phyloP scores from a whole-genome alignment of 2,329 filamentous ascomycete genomes.

The Scedosporium boydii region DNA sequence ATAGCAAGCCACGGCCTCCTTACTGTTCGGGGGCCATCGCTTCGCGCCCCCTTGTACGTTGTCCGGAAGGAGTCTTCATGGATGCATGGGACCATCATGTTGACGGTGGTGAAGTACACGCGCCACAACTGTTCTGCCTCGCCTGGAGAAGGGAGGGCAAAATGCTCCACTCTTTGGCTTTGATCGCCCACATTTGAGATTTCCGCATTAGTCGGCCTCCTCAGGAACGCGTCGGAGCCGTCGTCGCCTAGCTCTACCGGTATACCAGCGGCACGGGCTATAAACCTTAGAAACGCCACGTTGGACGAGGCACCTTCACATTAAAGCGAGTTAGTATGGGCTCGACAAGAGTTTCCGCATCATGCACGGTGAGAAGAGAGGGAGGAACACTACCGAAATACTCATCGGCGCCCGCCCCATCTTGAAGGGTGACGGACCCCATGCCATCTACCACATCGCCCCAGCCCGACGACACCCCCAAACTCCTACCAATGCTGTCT shows the following conservation, averaged over 20 bases:
- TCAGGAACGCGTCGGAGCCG: background rate
- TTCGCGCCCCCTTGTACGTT: background rate
- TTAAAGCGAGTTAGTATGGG: too few species aligned
- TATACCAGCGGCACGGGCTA: background rate
- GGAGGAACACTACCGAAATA: background rate
- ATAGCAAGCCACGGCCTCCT: background rate
- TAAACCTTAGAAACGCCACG: background rate
- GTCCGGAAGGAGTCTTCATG: background rate
- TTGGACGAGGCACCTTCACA: background rate
- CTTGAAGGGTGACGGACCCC: background rate
- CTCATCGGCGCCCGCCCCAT: background rate
- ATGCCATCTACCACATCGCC: background rate
- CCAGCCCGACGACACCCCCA: background rate
- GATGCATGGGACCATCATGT: background rate
- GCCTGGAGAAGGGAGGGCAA: background rate
- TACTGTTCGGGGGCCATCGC: background rate
- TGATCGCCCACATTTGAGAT: background rate
- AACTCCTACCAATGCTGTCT: background rate
- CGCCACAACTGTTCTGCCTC: background rate
- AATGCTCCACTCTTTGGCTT: background rate
- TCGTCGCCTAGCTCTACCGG: background rate
- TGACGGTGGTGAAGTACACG: background rate
- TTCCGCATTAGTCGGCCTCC: background rate
- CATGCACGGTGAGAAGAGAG: background rate
- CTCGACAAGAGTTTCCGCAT: background rate